phyloP scores from a whole-genome alignment of 2,329 filamentous ascomycete genomes.

The Botrytis porri region DNA sequence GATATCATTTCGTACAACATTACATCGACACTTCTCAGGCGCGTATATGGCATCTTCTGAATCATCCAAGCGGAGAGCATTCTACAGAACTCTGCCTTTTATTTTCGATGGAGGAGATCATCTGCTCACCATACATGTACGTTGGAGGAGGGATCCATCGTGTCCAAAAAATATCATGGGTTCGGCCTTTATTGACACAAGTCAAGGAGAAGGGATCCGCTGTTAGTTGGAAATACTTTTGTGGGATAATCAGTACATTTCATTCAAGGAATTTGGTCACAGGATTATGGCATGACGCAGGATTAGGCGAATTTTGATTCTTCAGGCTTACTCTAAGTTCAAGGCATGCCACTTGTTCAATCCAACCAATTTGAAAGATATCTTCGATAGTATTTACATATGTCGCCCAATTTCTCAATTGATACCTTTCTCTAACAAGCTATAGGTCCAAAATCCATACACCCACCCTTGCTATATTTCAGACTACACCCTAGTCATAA shows the following conservation, averaged over 20 bases:
- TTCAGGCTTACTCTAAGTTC: background rate
- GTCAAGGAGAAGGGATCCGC: background rate
- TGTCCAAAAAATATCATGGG: background rate
- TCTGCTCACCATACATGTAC: background rate
- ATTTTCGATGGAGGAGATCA: background rate
- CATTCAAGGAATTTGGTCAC: background rate
- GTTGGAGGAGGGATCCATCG: background rate
- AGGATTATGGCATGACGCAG: background rate
- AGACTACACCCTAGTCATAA: conserved; percentile 1
- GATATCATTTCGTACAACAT: background rate
- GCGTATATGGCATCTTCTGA: background rate
- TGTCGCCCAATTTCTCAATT: background rate
- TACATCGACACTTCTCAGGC: background rate
- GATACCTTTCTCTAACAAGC: background rate
- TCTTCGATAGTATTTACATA: too few relatives aligned
- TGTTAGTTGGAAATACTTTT: background rate
- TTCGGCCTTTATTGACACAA: background rate
- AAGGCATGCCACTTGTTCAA: background rate
- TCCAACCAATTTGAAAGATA: background rate
- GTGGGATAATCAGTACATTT: background rate
- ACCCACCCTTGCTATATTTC: background rate
- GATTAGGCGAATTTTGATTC: background rate
- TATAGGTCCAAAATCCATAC: background rate
- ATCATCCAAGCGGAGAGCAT: background rate
- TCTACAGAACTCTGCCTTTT: background rate